Evolutionary conservation across 164 flowering plant genomes (phyloP), one percentile per base, ranked within the genome.

Genomic region (Liriodendron chinense): DNA sequence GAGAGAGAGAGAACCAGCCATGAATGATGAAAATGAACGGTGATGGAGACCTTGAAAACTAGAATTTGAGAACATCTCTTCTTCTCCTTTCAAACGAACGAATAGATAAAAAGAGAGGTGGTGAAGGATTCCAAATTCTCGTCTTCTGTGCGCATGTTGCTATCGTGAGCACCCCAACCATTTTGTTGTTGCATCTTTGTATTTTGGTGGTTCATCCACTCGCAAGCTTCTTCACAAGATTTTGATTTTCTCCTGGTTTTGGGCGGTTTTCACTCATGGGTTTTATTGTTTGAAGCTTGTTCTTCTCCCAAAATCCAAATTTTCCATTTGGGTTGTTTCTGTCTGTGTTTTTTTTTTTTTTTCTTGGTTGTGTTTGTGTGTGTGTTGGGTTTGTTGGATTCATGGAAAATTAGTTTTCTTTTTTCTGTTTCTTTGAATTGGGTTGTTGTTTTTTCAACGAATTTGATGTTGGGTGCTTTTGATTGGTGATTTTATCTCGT

Each of bases 121-220:
- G 67, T 22, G 70, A 67, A 22, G 43, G 68, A 65, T 65, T 65
- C 68, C 70, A 67, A n/a, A 67, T 25, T 34, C 70, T 67, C 18
- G 47, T 67, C 18, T 14, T 18, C 14, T 43, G 18, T 43, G 47
- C 48, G 20, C 70, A 67, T 8, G 68, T 65, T 65, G 12, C 25
- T 22, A 10, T 22, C 23, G 68, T 65, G 68, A 65, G 68, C 25
- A 65, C 25, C 68, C 25, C 3, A 61, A 1, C 20, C 3, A 22
- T 21, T 21, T 6, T 65, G 68, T 65, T 22, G 25, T 22, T 65
- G 68, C 25, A 13, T 65, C 25, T 24, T 65, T 21, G 21, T 25
- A 13, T 65, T 7, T 22, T 65, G 68, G 68, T 65, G 28, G 20
- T 34, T 18, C 23, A 67, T 9, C 70, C 8, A 28, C 28, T 34